Base-by-base conservation (phyloP, 768 basidiomycete species). In the Amanita phalloides region DNA sequence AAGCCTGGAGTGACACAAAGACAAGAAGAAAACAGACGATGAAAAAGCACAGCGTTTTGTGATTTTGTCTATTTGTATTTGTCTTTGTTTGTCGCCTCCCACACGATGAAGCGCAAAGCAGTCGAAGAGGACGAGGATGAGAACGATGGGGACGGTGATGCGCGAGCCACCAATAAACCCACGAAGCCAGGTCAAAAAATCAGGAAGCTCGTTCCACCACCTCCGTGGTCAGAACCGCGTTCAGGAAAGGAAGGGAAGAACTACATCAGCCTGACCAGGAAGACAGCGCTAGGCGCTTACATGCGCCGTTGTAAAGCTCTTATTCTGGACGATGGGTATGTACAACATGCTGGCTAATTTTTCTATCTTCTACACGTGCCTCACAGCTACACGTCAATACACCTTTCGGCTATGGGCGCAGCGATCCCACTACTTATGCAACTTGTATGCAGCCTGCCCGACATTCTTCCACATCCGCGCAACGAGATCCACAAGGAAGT, bases 401-500 rank as follows among this genome's bases (percentile, higher is more conserved):
- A 82, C 63, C 65, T 94, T 41, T 80, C 77, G 54, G 91, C 88
- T 5, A 85, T 93, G 81, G 91, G 90, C 23, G 91, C 91, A 4
- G 90, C 92, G 1, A 92, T 94, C 53, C 90, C 91, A 2, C 83
- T 82, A 58, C 78, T 90, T 21, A 66, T 86, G 26, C 79, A 80
- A 44, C 72, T 95, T 11, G 68, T 77, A 10, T 75, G 82, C 4
- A 82, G 88, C 20, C 71, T 93, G 26, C 86, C 89, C 0, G 71
- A 76, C 2, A 80, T 84, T 45, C 72, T 94, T 9, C 87, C 89
- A 0, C 88, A 78, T 59, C 57, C 78, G 0, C 63, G 67, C 35
- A 76, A 79, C 45, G 84, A 89, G 51, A 77, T 89, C 4, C 71
- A 73, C 38, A 75, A 74, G 21, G 75, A 83, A 51, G 69, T 85